Conservation (phyloP, 78 protist species). For the Polysphondylium violaceum region DNA sequence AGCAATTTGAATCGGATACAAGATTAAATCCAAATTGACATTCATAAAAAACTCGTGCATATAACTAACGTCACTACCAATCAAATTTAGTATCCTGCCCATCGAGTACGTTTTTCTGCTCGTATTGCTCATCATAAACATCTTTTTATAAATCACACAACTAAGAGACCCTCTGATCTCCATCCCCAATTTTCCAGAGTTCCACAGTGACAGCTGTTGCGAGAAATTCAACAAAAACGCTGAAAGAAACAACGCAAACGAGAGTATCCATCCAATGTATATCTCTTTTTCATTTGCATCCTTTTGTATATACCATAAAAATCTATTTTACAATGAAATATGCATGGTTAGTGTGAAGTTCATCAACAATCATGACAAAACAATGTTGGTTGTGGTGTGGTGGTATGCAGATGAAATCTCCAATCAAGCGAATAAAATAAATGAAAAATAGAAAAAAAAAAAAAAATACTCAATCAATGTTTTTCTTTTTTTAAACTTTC, state of each 20-base stretch:
- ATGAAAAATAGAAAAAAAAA: no score
- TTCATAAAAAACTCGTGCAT: slow-evolving; percentile 30
- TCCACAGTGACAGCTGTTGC: slow-evolving; percentile 17
- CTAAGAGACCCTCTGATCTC: slow-evolving; percentile 14
- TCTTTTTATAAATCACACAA: slow-evolving; percentile 17
- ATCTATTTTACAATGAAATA: no score
- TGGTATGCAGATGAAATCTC: no score
- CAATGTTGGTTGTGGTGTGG: no score
- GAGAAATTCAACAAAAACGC: background rate
- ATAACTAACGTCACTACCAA: slow-evolving; percentile 13
- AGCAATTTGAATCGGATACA: slow-evolving; percentile 45
- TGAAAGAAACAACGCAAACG: slow-evolving; percentile 3
- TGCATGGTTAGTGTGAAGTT: no score
- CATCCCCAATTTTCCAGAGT: background rate
- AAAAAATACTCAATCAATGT: no score
- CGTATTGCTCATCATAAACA: background rate
- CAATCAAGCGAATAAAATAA: no score
- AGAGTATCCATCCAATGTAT: background rate
- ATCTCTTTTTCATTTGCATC: slow-evolving; percentile 21
- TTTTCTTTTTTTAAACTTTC: no score
- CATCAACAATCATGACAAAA: no score
- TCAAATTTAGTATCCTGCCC: slow-evolving; percentile 28
- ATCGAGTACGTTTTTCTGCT: background rate
- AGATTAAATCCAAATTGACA: background rate
- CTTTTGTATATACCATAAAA: no score